Conservation (phyloP, 2,329 filamentous ascomycete genomes). For the Pseudophaeomoniella oleicola region DNA sequence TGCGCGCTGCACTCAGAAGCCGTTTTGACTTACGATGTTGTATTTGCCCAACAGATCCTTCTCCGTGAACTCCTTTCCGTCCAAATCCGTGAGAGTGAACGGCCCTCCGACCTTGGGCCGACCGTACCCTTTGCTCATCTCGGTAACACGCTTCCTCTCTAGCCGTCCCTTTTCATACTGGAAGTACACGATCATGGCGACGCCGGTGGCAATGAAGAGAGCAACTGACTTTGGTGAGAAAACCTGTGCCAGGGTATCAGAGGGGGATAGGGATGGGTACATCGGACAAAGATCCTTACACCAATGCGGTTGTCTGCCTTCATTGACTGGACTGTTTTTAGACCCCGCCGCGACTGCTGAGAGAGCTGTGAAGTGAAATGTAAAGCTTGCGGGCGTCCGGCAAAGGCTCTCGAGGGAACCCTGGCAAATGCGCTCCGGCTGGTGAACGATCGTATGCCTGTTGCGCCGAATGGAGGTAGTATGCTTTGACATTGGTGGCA, state of each 20-base stretch:
- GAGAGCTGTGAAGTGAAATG: constrained; percentile 3
- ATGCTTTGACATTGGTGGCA: neutral
- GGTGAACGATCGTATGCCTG: neutral
- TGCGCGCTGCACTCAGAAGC: neutral
- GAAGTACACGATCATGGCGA: constrained; percentile 75
- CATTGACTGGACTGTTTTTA: constrained; percentile 29
- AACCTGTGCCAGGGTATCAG: constrained; percentile 38
- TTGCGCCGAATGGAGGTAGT: neutral
- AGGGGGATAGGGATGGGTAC: constrained; percentile 5
- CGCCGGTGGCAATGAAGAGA: constrained; percentile 69
- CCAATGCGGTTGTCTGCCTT: constrained; percentile 29
- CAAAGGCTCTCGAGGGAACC: neutral
- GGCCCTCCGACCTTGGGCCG: constrained; percentile 83
- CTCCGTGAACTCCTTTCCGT: constrained; percentile 64
- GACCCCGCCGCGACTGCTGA: constrained; percentile 9
- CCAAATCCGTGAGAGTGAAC: constrained; percentile 69
- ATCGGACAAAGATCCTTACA: constrained; percentile 17
- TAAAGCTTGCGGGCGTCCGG: neutral
- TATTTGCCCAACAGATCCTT: constrained; percentile 79
- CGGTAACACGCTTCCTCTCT: constrained; percentile 74
- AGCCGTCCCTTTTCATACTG: constrained; percentile 84
- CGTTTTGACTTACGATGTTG: constrained; percentile 29
- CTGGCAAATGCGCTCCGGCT: neutral
- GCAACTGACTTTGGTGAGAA: constrained; percentile 87
- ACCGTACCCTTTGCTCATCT: constrained; percentile 85